phyloP scores from a whole-genome alignment of 306 rosid genomes.

The Fragaria ananassa region DNA sequence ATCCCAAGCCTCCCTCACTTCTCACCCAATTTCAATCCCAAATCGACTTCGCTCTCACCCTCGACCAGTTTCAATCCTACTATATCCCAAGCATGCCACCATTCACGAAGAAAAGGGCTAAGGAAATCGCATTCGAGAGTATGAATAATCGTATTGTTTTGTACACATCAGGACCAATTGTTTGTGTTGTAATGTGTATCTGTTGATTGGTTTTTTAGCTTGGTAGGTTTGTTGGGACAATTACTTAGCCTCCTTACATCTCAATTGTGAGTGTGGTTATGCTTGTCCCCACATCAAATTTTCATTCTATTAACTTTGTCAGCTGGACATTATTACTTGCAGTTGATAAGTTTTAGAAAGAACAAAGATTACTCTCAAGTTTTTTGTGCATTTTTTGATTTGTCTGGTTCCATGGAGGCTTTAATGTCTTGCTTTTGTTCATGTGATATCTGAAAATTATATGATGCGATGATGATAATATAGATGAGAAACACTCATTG shows the following conservation, averaged over 20 bases:
- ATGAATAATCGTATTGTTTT: too few species aligned
- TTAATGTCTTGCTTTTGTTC: neutral
- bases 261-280: slow-evolving; percentile 30
- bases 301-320: slow-evolving; percentile 61
- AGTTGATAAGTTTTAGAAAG: slow-evolving; percentile 31
- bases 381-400: neutral
- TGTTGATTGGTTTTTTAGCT: too few species aligned
- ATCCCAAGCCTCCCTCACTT: too few species aligned
- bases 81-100: too few species aligned
- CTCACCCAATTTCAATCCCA: too few species aligned
- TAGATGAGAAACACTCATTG: slow-evolving; percentile 31
- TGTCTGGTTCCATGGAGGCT: neutral
- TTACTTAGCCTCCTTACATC: slow-evolving; percentile 27
- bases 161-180: too few species aligned
- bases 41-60: too few species aligned
- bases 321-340: slow-evolving; percentile 35
- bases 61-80: too few species aligned
- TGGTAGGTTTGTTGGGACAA: slow-evolving; percentile 29
- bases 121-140: too few species aligned
- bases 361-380: neutral
- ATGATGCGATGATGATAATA: slow-evolving; percentile 27
- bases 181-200: too few species aligned
- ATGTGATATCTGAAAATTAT: neutral
- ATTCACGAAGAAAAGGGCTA: too few species aligned
- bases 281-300: slow-evolving; percentile 31